Percentiles rank a stretch among this genome's conserved stretches.
Evolutionary conservation across 2,329 filamentous ascomycete species (phyloP).

Genomic region (Trichoderma breve): DNA sequence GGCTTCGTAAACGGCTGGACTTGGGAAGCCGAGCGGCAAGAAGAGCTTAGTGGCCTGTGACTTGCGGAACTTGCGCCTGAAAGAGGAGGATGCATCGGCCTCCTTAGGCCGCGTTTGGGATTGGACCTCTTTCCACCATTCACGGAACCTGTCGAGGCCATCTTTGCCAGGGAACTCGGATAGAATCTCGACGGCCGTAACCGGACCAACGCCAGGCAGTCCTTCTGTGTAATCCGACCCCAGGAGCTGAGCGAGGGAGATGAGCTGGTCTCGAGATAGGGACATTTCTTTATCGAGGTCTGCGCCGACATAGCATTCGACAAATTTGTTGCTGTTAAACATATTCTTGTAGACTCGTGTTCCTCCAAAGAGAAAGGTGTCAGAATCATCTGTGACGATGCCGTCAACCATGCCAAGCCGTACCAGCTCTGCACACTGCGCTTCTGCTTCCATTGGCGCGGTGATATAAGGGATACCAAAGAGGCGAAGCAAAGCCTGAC

Average conservation of each 20-base stretch:
- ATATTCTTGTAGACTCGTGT: constrained; percentile 99
- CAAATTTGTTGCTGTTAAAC: constrained; percentile 98
- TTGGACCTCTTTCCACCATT: constrained; percentile 86
- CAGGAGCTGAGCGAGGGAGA: constrained; percentile 84
- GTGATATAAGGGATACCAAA: constrained; percentile 97
- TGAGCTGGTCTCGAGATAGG: constrained; percentile 81
- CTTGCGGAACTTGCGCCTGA: constrained; percentile 84
- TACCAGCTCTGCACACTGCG: constrained; percentile 92
- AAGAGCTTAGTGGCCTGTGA: constrained; percentile 81
- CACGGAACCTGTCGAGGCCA: constrained; percentile 70
- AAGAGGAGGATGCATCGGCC: constrained; percentile 58
- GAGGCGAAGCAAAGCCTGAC: constrained; percentile 81
- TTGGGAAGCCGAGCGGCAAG: constrained; percentile 76
- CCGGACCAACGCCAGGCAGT: constrained; percentile 83
- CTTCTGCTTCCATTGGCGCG: constrained; percentile 98
- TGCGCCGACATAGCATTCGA: constrained; percentile 84
- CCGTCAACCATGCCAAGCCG: constrained; percentile 85
- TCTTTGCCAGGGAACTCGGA: constrained; percentile 72
- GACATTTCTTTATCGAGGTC: constrained; percentile 90
- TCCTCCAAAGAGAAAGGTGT: constrained; percentile 94
- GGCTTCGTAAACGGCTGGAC: constrained; percentile 72
- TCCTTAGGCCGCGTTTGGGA: constrained; percentile 60
- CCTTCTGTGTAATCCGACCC: constrained; percentile 96
- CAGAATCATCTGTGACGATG: constrained; percentile 95
- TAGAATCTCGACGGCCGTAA: constrained; percentile 90